phyloP scores from a whole-genome alignment of 805 yeast species.

The Metschnikowia sp. region DNA sequence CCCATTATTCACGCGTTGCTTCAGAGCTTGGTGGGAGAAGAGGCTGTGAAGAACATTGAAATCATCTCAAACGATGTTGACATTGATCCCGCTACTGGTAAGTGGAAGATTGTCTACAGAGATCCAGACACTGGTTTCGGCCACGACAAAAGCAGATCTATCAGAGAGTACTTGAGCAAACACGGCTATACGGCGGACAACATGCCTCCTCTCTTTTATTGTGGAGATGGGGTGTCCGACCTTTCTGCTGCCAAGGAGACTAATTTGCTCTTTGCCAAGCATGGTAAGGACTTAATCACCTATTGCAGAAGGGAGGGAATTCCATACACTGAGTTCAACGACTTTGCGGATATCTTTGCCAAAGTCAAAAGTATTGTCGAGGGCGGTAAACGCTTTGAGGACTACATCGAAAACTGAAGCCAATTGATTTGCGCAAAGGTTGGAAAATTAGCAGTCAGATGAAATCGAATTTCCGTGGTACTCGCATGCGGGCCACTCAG shows the following conservation, averaged over 20 bases:
- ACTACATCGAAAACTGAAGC: constrained; percentile 17
- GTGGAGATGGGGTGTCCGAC: constrained; percentile 98
- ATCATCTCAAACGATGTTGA: constrained; percentile 79
- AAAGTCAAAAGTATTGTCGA: constrained; percentile 54
- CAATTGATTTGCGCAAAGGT: too few relatives aligned
- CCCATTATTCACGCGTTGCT: constrained; percentile 84
- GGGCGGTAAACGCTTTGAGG: constrained; percentile 16
- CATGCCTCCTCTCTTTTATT: constrained; percentile 72
- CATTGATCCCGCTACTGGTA: constrained; percentile 45
- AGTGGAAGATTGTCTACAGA: constrained; percentile 83
- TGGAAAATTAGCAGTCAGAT: not conserved
- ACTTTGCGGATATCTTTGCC: constrained; percentile 70
- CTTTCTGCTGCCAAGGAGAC: constrained; percentile 94
- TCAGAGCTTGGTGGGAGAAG: constrained; percentile 69
- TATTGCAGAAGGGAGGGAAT: constrained; percentile 78
- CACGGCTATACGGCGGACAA: constrained; percentile 29
- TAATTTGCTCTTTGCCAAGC: constrained; percentile 87
- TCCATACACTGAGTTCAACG: constrained; percentile 79
- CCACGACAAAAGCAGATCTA: constrained; percentile 88
- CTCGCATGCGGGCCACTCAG: not conserved
- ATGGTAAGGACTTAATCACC: constrained; percentile 83
- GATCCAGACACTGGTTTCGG: constrained; percentile 84
- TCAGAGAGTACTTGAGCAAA: constrained; percentile 44
- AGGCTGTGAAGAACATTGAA: constrained; percentile 66
- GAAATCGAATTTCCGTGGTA: not conserved